Percentiles rank a stretch among this genome's conserved stretches.
These are phyloP conservation scores for Ophiostoma triangulosporum DNA, from an alignment of 2,329 filamentous ascomycete genomes.

Conservation along the genomic window DNA sequence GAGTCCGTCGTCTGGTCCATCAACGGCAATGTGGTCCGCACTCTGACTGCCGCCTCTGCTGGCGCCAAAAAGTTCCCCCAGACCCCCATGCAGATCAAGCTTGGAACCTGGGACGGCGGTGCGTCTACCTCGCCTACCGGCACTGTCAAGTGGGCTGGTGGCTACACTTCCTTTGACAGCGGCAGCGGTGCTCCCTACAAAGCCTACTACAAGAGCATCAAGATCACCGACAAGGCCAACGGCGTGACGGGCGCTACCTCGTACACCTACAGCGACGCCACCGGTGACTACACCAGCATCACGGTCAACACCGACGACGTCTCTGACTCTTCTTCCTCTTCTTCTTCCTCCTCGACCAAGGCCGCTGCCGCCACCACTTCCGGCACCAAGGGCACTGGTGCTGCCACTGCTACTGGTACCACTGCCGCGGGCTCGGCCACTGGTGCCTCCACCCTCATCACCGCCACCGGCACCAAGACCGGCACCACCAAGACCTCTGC, in stretches of 20 bases:
- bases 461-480: conserved; percentile 12
- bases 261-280: conserved; percentile 38
- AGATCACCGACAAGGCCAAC: conserved; percentile 41
- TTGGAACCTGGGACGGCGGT: conserved; percentile 44
- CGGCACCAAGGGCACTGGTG: conserved; percentile 9
- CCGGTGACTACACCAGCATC: conserved; percentile 38
- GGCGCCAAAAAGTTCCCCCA: conserved; percentile 51
- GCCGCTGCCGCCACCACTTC: conserved; percentile 20
- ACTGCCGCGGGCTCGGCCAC: conserved; percentile 11
- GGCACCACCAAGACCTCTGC: conserved; percentile 9
- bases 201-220: conserved; percentile 44
- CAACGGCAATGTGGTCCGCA: conserved; percentile 33
- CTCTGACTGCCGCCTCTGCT: conserved; percentile 30
- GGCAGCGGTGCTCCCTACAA: conserved; percentile 35
- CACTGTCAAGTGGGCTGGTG: conserved; percentile 55
- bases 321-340: conserved; percentile 5
- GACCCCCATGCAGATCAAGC: conserved; percentile 53
- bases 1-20: conserved; percentile 47
- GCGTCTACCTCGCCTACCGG: conserved; percentile 35
- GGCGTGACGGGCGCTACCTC: conserved; percentile 32
- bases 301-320: conserved; percentile 27
- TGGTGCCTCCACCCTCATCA: conserved; percentile 13
- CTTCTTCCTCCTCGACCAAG: conserved; percentile 14
- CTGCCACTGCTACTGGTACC: conserved; percentile 9
- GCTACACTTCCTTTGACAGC: conserved; percentile 36